Evolutionary conservation across 495 filamentous ascomycete genomes (phyloP), one percentile per base, ranked within the genome.

Genomic region (Xylaria grammica): DNA sequence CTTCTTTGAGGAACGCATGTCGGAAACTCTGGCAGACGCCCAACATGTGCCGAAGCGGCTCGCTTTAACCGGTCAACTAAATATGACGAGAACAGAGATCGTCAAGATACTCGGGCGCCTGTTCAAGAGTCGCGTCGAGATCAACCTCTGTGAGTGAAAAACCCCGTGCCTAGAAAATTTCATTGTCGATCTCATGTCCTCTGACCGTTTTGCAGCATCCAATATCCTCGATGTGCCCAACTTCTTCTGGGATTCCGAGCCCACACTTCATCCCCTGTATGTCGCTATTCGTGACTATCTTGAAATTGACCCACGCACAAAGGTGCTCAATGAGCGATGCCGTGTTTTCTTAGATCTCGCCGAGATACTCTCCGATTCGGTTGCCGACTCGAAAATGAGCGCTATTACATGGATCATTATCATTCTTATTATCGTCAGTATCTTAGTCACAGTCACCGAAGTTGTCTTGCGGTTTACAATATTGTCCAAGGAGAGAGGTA

Each of bases 191-290:
- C 48, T n/a, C 19, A 22, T 48, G 22, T 29, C 27, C 51, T 15
- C 58, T 61, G 51, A 61, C 58, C 11, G 30, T 19, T 32, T 5
- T 32, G 40, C 59, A 96, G 92, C 95, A 59, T 96, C 92, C 15
- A 99, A 98, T 69, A 93, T 97, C 74, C 90, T 99, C 64, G 94
- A 97, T 74, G 92, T 96, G 3, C 96, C 95, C 46, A 96, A 95
- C 75, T 98, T 99, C 82, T 98, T 99, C 84, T 99, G 95, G 95
- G 93, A 97, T 70, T 90, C 89, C 32, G 95, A 99, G 72, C 95
- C 95, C 38, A 97, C 91, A 2, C 85, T 99, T 0, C 92, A 97
- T 72, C 95, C 95, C 0, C 88, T 99, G 45, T 99, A 99, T 77
- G 86, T 86, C 60, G 95, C 94, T 53, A 93, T 98, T 30, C 91